A percentile compares a stretch with the other conserved stretches of the same genome.
phyloP scores from a whole-genome alignment of 2,329 filamentous ascomycete species.

The Calonectria fujianensis region DNA sequence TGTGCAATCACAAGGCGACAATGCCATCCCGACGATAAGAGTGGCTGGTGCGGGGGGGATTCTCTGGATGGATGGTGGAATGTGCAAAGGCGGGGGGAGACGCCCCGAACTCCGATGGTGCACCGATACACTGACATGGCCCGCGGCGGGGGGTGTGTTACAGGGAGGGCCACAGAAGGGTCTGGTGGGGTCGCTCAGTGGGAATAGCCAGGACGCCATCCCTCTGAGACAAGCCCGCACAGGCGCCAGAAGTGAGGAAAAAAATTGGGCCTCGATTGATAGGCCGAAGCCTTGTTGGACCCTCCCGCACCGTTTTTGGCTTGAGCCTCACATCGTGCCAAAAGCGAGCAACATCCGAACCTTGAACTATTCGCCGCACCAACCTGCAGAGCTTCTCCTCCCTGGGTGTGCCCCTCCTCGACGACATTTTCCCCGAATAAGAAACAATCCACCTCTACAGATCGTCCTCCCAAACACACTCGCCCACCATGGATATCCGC shows the following conservation, averaged over 20 bases:
- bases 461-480: background rate
- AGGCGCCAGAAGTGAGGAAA: background rate
- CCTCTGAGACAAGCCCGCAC: slow-evolving; percentile 22
- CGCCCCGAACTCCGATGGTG: slow-evolving; percentile 34
- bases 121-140: slow-evolving; percentile 22
- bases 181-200: slow-evolving; percentile 26
- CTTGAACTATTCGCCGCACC: slow-evolving; percentile 16
- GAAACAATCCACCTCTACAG: background rate
- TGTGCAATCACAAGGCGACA: background rate
- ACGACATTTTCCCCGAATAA: background rate
- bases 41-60: slow-evolving; percentile 15
- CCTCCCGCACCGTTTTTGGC: slow-evolving; percentile 26
- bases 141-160: background rate
- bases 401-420: background rate
- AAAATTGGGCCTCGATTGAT: slow-evolving; percentile 30
- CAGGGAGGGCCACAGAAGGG: slow-evolving; percentile 15
- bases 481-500: slow-evolving; percentile 87
- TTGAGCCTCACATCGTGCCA: slow-evolving; percentile 34
- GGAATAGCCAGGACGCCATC: slow-evolving; percentile 20
- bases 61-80: background rate
- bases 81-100: slow-evolving; percentile 23
- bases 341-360: slow-evolving; percentile 26
- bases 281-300: slow-evolving; percentile 20
- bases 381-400: background rate
- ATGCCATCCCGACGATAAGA: background rate